These are phyloP conservation scores for Fusarium praegraminearum DNA, from an alignment of 2,329 filamentous ascomycete genomes.

Conservation along the genomic window DNA sequence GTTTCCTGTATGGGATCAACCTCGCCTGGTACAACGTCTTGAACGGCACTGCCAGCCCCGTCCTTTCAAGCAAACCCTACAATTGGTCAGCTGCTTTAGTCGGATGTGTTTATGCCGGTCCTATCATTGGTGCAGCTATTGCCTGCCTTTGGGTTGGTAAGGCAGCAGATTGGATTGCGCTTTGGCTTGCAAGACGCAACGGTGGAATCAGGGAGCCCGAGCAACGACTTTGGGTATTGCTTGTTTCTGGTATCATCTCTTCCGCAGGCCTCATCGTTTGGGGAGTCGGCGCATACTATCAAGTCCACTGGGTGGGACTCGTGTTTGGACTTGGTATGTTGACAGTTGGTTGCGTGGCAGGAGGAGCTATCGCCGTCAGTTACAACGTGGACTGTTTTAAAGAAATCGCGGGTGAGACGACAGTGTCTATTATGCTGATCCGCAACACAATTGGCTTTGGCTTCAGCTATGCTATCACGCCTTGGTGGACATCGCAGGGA, in stretches of 20 bases:
- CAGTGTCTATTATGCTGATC: neutral
- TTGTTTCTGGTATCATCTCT: neutral
- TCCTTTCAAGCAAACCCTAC: neutral
- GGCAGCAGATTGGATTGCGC: neutral
- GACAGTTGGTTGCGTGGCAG: neutral
- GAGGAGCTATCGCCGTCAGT: neutral
- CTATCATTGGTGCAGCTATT: neutral
- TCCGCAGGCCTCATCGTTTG: neutral
- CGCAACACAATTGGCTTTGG: conserved; percentile 9
- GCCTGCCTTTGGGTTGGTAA: conserved; percentile 5
- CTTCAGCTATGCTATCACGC: conserved; percentile 6
- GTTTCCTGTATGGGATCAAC: conserved; percentile 3
- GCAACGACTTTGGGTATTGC: neutral
- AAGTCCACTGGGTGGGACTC: neutral
- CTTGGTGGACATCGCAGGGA: conserved; percentile 9
- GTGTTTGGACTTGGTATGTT: conserved; percentile 6
- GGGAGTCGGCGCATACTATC: conserved; percentile 10
- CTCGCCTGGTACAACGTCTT: conserved; percentile 13
- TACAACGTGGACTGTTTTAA: conserved; percentile 9
- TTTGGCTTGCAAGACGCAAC: neutral
- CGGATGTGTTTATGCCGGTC: neutral
- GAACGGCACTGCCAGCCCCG: neutral
- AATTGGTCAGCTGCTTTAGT: conserved; percentile 4
- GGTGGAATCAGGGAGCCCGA: neutral
- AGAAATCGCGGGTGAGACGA: neutral